Conservation (phyloP, 192 early-diverging fungal genomes). For the Nowakowskiella sp. region DNA sequence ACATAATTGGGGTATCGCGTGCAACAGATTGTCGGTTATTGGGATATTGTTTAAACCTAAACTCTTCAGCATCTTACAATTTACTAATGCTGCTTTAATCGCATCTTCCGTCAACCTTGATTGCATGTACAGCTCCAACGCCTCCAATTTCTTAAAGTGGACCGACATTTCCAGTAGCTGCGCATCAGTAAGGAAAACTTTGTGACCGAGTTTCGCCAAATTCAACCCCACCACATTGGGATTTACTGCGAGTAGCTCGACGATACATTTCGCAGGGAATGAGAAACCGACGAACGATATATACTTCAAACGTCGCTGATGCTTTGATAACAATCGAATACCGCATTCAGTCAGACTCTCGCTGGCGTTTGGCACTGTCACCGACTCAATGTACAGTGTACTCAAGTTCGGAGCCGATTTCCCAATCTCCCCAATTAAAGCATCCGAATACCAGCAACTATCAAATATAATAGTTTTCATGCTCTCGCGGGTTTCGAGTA, state of each 20-base stretch:
- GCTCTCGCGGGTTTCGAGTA: too few relatives aligned
- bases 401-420: constrained; percentile 15
- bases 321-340: constrained; percentile 9
- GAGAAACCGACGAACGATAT: constrained; percentile 17
- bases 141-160: neutral
- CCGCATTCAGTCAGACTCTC: constrained; percentile 19
- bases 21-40: constrained; percentile 16
- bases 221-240: constrained; percentile 15
- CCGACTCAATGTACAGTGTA: constrained; percentile 17
- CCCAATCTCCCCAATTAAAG: constrained; percentile 5
- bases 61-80: neutral
- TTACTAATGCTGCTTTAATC: constrained; percentile 7
- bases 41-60: constrained; percentile 15
- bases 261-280: constrained; percentile 2
- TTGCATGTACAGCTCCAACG: constrained; percentile 26
- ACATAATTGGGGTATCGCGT: constrained; percentile 15
- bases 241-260: constrained; percentile 11
- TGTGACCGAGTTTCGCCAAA: constrained; percentile 12
- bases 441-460: constrained; percentile 23
- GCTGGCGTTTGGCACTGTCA: constrained; percentile 10
- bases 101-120: constrained; percentile 7
- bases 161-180: constrained; percentile 10
- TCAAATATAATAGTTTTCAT: constrained; percentile 18
- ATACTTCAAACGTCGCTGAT: constrained; percentile 12
- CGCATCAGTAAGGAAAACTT: constrained; percentile 2